A percentile compares a stretch with the other conserved stretches of the same genome.
These are phyloP conservation scores for Akanthomyces muscarius DNA, from an alignment of 2,329 filamentous ascomycete species.

Conservation along the genomic window DNA sequence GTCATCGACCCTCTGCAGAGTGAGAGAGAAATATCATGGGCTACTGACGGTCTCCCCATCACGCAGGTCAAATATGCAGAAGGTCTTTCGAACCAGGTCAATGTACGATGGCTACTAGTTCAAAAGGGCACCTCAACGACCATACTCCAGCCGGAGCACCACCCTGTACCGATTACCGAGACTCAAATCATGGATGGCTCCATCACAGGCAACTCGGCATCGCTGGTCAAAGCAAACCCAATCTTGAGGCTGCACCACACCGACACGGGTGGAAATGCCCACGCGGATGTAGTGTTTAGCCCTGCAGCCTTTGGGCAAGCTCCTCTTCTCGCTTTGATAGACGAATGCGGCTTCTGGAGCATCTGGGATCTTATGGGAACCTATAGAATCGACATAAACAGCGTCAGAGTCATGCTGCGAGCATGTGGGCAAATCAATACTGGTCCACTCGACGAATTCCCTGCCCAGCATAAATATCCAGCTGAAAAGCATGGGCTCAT, in stretches of 20 bases:
- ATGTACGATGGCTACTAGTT: conserved; percentile 49
- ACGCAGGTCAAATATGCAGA: conserved; percentile 47
- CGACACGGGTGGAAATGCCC: conserved; percentile 50
- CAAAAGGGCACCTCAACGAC: conserved; percentile 50
- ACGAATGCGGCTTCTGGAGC: conserved; percentile 62
- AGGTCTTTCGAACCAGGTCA: conserved; percentile 33
- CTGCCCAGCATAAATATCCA: conserved; percentile 26
- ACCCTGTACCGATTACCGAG: conserved; percentile 32
- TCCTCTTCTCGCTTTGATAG: conserved; percentile 63
- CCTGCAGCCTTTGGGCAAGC: conserved; percentile 43
- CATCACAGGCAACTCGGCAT: conserved; percentile 32
- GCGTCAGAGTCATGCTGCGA: conserved; percentile 30
- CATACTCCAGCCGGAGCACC: conserved; percentile 49
- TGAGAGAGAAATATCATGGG: conserved; percentile 52
- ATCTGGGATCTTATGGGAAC: conserved; percentile 57
- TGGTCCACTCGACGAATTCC: conserved; percentile 34
- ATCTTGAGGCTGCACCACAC: conserved; percentile 49
- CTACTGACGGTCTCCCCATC: conserved; percentile 47
- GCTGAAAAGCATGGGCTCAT: conserved; percentile 41
- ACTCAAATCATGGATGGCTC: conserved; percentile 14
- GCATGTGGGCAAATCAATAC: conserved; percentile 43
- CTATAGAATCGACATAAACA: conserved; percentile 31
- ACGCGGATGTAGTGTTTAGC: conserved; percentile 64
- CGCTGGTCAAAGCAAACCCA: conserved; percentile 53
- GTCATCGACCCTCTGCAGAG: conserved; percentile 38